phyloP scores from a whole-genome alignment of 768 basidiomycete genomes.

The Suillus alpinus region DNA sequence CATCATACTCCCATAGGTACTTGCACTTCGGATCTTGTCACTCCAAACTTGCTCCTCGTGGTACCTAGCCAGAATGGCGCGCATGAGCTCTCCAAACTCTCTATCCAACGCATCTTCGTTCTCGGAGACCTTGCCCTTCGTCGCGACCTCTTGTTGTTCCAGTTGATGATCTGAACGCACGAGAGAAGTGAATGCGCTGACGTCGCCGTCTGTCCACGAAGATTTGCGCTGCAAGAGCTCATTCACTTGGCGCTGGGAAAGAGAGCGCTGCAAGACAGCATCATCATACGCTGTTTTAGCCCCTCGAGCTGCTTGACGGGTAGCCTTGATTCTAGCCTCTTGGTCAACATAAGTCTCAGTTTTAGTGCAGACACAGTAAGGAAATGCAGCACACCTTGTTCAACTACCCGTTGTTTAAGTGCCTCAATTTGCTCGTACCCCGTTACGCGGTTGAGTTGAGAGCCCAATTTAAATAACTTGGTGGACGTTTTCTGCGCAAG shows the following conservation, averaged over 20 bases:
- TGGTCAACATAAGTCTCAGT: slow-evolving; percentile 13
- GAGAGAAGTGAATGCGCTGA: slow-evolving; percentile 82
- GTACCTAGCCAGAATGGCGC: slow-evolving; percentile 84
- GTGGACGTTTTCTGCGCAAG: slow-evolving; percentile 55
- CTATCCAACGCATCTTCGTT: slow-evolving; percentile 81
- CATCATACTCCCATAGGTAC: slow-evolving; percentile 88
- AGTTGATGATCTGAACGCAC: slow-evolving; percentile 87
- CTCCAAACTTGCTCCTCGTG: slow-evolving; percentile 99
- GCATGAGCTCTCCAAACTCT: slow-evolving; percentile 86
- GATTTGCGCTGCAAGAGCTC: slow-evolving; percentile 93
- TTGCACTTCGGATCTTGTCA: slow-evolving; percentile 95
- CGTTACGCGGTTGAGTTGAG: slow-evolving; percentile 80
- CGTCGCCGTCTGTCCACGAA: slow-evolving; percentile 87
- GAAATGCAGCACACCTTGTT: slow-evolving; percentile 61
- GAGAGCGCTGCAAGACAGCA: slow-evolving; percentile 76
- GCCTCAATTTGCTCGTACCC: slow-evolving; percentile 91
- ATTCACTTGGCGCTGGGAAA: slow-evolving; percentile 94
- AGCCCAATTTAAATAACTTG: slow-evolving; percentile 71
- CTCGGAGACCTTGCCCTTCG: slow-evolving; percentile 64
- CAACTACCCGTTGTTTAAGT: slow-evolving; percentile 72
- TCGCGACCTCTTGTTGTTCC: slow-evolving; percentile 72
- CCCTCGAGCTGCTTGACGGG: slow-evolving; percentile 62
- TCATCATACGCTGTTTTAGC: slow-evolving; percentile 77
- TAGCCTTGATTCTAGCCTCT: slow-evolving; percentile 74
- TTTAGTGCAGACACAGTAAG: slow-evolving; percentile 1